Percentiles rank a stretch among this genome's conserved stretches.
phyloP scores from a whole-genome alignment of 768 basidiomycete species.

The Serpula lacrymans region DNA sequence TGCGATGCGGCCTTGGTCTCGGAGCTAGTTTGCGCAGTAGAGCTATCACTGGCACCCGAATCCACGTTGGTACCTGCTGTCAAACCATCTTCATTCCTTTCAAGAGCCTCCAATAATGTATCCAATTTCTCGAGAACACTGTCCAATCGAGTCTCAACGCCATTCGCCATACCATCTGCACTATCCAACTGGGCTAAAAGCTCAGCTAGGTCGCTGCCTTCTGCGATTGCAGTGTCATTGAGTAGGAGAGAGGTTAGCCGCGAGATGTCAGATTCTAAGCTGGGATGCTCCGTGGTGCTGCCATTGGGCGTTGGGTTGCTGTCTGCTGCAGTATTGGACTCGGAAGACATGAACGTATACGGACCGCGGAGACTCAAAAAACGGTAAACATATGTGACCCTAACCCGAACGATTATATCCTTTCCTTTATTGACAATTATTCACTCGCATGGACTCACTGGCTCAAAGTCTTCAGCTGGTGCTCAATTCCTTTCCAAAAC shows the following conservation, averaged over 20 bases:
- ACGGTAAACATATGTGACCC: too few species aligned
- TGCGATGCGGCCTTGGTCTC: neutral
- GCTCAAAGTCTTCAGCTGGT: slow-evolving; percentile 48
- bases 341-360: slow-evolving; percentile 29
- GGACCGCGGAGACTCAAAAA: too few species aligned
- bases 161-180: slow-evolving; percentile 57
- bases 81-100: slow-evolving; percentile 16
- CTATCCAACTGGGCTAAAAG: slow-evolving; percentile 52
- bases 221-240: slow-evolving; percentile 21
- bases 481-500: slow-evolving; percentile 48
- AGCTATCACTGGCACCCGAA: neutral
- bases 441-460: slow-evolving; percentile 58
- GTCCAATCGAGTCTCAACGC: slow-evolving; percentile 63
- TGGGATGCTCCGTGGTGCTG: slow-evolving; percentile 5
- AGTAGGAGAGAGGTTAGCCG: slow-evolving; percentile 28
- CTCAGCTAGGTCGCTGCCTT: slow-evolving; percentile 46
- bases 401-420: too few species aligned
- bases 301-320: slow-evolving; percentile 11
- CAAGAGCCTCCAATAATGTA: slow-evolving; percentile 44
- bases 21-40: neutral
- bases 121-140: slow-evolving; percentile 58
- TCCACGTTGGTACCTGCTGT: neutral
- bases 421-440: too few species aligned
- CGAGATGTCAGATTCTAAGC: slow-evolving; percentile 36
- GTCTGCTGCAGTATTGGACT: too few species aligned